Evolutionary conservation across 805 yeast genomes (phyloP).

Genomic region (Yamadazyma scolyti): DNA sequence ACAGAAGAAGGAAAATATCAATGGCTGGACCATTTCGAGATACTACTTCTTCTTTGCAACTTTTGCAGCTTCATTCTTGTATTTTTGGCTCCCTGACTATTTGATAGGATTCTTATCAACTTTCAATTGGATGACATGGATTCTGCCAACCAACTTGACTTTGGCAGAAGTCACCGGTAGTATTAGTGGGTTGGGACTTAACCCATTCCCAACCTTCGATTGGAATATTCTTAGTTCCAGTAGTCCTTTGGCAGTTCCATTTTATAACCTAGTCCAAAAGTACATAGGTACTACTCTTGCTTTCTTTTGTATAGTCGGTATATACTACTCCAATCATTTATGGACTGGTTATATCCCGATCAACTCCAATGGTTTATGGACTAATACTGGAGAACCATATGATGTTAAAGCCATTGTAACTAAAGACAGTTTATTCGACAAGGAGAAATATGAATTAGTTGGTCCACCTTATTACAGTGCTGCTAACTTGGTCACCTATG

Average conservation of each 20-base stretch:
- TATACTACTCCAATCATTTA: slow-evolving; percentile 18
- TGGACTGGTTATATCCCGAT: slow-evolving; percentile 27
- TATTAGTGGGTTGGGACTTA: slow-evolving; percentile 46
- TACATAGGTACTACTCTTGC: slow-evolving; percentile 16
- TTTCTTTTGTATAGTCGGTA: slow-evolving; percentile 14
- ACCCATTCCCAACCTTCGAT: slow-evolving; percentile 54
- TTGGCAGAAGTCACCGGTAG: slow-evolving; percentile 51
- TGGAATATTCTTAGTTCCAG: slow-evolving; percentile 39
- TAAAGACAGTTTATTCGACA: slow-evolving; percentile 24
- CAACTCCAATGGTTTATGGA: slow-evolving; percentile 42
- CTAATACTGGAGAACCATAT: slow-evolving; percentile 44
- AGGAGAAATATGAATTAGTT: slow-evolving; percentile 14
- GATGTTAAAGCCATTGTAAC: slow-evolving; percentile 40
- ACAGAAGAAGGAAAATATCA: slow-evolving; percentile 20
- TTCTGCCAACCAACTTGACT: slow-evolving; percentile 46
- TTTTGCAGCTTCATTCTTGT: slow-evolving; percentile 29
- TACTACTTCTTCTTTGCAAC: slow-evolving; percentile 17
- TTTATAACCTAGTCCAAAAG: slow-evolving; percentile 19
- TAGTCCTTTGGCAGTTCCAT: slow-evolving; percentile 40
- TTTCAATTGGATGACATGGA: slow-evolving; percentile 59
- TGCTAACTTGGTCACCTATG: slow-evolving; percentile 21
- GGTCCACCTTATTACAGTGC: slow-evolving; percentile 30
- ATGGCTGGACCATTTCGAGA: slow-evolving; percentile 28
- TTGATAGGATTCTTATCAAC: slow-evolving; percentile 37
- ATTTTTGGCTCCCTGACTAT: slow-evolving; percentile 45